These are phyloP conservation scores for Kodamaea arcana DNA, from an alignment of 1,139 yeast genomes.

Conservation along the genomic window DNA sequence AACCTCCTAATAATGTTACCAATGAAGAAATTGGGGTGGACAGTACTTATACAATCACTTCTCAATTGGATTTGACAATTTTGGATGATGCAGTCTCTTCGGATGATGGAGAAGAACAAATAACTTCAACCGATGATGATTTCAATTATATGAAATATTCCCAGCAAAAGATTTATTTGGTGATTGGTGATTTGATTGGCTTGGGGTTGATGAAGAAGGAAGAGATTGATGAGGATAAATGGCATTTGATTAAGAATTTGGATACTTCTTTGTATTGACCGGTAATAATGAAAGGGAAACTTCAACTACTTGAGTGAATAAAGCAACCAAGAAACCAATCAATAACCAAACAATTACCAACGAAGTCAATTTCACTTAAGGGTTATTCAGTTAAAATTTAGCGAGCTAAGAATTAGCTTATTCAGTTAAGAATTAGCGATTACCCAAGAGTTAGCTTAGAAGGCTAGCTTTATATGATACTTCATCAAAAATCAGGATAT, in stretches of 20 bases:
- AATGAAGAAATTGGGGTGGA: slow-evolving; percentile 32
- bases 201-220: slow-evolving; percentile 49
- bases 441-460: too few relatives aligned
- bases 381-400: too few relatives aligned
- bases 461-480: too few relatives aligned
- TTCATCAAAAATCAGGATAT: too few relatives aligned
- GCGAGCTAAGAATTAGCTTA: too few relatives aligned
- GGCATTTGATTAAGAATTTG: slow-evolving; percentile 33
- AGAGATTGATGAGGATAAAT: slow-evolving; percentile 24
- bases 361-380: too few relatives aligned
- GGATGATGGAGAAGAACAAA: slow-evolving; percentile 28
- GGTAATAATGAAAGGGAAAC: too few relatives aligned
- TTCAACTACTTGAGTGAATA: too few relatives aligned
- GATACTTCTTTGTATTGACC: slow-evolving; percentile 32
- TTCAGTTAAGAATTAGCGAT: too few relatives aligned
- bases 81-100: slow-evolving; percentile 18
- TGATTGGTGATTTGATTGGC: slow-evolving; percentile 70
- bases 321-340: too few relatives aligned
- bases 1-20: slow-evolving; percentile 12
- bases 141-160: slow-evolving; percentile 80
- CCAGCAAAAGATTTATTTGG: slow-evolving; percentile 65
- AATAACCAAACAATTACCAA: too few relatives aligned
- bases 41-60: slow-evolving; percentile 38
- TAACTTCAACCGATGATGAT: slow-evolving; percentile 53
- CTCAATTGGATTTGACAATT: slow-evolving; percentile 26